These are phyloP conservation scores for Pleurotus pulmonarius DNA, from an alignment of 768 basidiomycete genomes.

Conservation along the genomic window DNA sequence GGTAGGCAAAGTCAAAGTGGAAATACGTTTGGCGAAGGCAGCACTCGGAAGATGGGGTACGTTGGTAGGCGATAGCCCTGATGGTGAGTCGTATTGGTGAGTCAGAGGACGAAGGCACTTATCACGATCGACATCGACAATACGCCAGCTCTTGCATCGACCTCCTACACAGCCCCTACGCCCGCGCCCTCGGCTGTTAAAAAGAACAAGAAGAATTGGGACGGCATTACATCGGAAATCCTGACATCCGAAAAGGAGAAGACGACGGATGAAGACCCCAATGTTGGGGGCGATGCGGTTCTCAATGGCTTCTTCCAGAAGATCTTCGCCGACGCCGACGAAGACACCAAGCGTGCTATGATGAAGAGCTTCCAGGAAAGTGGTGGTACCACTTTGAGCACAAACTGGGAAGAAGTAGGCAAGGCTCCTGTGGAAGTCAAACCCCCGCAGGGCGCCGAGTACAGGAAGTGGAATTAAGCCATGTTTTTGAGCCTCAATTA, in stretches of 20 bases:
- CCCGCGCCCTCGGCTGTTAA: slow-evolving; percentile 32
- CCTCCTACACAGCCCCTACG: slow-evolving; percentile 22
- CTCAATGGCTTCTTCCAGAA: slow-evolving; percentile 90
- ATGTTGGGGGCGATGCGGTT: slow-evolving; percentile 83
- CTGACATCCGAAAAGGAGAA: slow-evolving; percentile 68
- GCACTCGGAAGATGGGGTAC: slow-evolving; percentile 68
- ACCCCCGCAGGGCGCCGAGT: slow-evolving; percentile 82
- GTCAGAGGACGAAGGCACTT: background rate
- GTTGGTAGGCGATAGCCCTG: slow-evolving; percentile 71
- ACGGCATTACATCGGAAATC: slow-evolving; percentile 68
- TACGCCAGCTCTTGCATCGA: slow-evolving; percentile 23
- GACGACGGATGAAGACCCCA: slow-evolving; percentile 74
- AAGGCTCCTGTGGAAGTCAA: slow-evolving; percentile 70
- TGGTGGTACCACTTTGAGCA: slow-evolving; percentile 92
- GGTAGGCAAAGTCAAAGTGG: slow-evolving; percentile 85
- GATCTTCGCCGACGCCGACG: slow-evolving; percentile 87
- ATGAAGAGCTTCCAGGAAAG: slow-evolving; percentile 97
- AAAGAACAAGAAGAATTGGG: slow-evolving; percentile 82
- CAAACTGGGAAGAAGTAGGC: slow-evolving; percentile 89
- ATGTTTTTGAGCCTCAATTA: background rate
- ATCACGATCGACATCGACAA: background rate
- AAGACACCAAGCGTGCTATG: slow-evolving; percentile 92
- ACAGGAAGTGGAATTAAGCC: slow-evolving; percentile 68
- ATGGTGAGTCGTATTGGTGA: slow-evolving; percentile 46
- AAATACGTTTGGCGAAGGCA: slow-evolving; percentile 73